Percentiles rank a stretch among this genome's conserved stretches.
phyloP scores from a whole-genome alignment of 1,284 basidiomycete genomes.

The Schizophyllum amplum region DNA sequence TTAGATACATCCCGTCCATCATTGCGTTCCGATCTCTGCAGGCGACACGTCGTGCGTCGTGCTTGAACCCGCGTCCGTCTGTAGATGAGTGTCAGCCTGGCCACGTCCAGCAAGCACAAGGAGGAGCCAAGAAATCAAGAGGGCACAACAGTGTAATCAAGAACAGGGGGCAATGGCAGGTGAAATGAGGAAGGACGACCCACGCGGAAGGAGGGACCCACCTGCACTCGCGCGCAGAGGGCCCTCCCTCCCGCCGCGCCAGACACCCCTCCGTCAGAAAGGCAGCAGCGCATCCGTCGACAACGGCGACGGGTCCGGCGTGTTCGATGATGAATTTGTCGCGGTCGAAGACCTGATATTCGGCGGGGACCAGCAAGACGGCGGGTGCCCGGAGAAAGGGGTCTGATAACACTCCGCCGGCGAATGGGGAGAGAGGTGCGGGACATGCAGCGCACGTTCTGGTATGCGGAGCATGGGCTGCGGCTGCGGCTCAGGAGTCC shows the following conservation, averaged over 20 bases:
- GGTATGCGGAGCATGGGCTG: background rate
- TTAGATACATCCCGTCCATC: too few species aligned
- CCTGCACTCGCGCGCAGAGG: background rate
- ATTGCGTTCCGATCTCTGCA: conserved; percentile 12
- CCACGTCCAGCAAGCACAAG: too few species aligned
- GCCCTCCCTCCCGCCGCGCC: too few species aligned
- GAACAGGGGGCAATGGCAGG: too few species aligned
- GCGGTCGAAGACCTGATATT: too few species aligned
- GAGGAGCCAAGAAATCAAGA: background rate
- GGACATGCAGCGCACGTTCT: background rate
- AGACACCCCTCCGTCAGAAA: background rate
- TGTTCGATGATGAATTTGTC: background rate
- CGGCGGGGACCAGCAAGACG: too few species aligned
- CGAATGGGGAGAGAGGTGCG: background rate
- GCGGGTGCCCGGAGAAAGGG: background rate
- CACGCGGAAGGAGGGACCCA: background rate
- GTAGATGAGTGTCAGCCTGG: background rate
- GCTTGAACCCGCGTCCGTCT: background rate
- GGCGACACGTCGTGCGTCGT: conserved; percentile 37
- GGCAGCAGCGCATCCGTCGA: background rate
- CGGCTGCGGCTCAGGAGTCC: too few species aligned
- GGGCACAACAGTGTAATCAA: too few species aligned
- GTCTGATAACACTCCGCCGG: background rate
- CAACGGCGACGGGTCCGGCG: background rate
- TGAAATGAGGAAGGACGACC: background rate